Evolutionary conservation across 2,329 filamentous ascomycete species (phyloP).

Genomic region (Elsinoe perseae): DNA sequence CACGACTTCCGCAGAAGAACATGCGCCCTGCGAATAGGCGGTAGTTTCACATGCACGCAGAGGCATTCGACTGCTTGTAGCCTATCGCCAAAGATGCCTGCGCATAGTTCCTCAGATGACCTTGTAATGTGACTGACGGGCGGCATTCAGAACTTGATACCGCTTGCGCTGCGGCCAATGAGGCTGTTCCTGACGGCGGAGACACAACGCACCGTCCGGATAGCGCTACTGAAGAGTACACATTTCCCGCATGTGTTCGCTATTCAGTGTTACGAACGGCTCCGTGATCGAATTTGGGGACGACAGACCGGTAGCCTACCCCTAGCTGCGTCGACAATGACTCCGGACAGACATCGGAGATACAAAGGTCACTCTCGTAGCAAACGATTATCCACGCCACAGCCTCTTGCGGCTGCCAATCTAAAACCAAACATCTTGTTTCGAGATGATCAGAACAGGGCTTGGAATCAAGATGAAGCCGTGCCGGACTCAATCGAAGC

Average conservation of each 20-base stretch:
- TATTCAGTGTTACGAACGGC: conserved; percentile 59
- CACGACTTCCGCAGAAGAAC: not conserved
- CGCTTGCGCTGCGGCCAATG: conserved; percentile 64
- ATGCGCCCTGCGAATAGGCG: not conserved
- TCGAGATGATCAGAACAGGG: conserved; percentile 10
- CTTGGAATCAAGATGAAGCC: conserved; percentile 6
- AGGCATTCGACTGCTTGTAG: not conserved
- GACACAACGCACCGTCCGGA: conserved; percentile 53
- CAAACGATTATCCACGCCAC: conserved; percentile 23
- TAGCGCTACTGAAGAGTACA: conserved; percentile 51
- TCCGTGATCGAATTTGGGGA: conserved; percentile 7
- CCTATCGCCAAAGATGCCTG: not conserved
- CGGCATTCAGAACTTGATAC: conserved; percentile 58
- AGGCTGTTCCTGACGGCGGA: conserved; percentile 60
- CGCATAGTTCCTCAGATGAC: not conserved
- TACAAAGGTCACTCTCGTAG: conserved; percentile 14
- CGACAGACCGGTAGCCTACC: conserved; percentile 3
- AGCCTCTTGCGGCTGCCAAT: conserved; percentile 23
- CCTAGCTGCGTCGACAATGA: conserved; percentile 7
- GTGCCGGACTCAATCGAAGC: conserved; percentile 5
- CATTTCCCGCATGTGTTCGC: conserved; percentile 60
- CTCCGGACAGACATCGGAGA: conserved; percentile 3
- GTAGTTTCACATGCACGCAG: conserved; percentile 12
- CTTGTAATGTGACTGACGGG: conserved; percentile 6
- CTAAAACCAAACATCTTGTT: conserved; percentile 15